These are phyloP conservation scores for Clausena lansium DNA, from an alignment of 345 rosid genomes.

Conservation along the genomic window DNA sequence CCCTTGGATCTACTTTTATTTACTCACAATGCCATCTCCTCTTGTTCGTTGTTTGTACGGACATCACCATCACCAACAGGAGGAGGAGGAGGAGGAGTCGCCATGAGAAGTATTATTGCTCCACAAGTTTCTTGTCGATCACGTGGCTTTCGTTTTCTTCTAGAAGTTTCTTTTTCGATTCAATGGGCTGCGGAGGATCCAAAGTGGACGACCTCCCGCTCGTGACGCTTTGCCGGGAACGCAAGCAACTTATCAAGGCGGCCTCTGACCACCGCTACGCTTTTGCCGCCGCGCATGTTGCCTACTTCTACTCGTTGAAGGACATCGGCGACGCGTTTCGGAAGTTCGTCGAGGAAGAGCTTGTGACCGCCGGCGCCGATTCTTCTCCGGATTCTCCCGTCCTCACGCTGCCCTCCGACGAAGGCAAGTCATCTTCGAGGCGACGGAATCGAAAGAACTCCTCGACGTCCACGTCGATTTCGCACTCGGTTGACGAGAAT, in stretches of 20 bases:
- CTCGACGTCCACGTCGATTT: slow-evolving; percentile 62
- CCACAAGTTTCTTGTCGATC: not conserved
- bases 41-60: slow-evolving; percentile 8
- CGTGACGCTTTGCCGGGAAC: slow-evolving; percentile 73
- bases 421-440: slow-evolving; percentile 41
- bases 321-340: slow-evolving; percentile 80
- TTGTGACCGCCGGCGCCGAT: slow-evolving; percentile 40
- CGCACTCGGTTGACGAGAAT: slow-evolving; percentile 44
- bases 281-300: slow-evolving; percentile 83
- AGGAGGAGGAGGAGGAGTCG: not conserved
- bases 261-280: slow-evolving; percentile 73
- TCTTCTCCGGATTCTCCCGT: slow-evolving; percentile 62
- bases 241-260: slow-evolving; percentile 65
- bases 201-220: slow-evolving; percentile 74
- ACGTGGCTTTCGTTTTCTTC: not conserved
- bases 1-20: slow-evolving; percentile 16
- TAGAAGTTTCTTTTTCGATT: not conserved
- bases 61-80: not conserved
- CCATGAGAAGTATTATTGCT: slow-evolving; percentile 21
- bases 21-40: slow-evolving; percentile 26
- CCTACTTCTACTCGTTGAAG: slow-evolving; percentile 65
- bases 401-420: slow-evolving; percentile 76
- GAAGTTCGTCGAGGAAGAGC: slow-evolving; percentile 78
- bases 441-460: slow-evolving; percentile 23
- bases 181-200: slow-evolving; percentile 95